phyloP scores from a whole-genome alignment of 768 basidiomycete species.

The Hypholoma fasciculare region DNA sequence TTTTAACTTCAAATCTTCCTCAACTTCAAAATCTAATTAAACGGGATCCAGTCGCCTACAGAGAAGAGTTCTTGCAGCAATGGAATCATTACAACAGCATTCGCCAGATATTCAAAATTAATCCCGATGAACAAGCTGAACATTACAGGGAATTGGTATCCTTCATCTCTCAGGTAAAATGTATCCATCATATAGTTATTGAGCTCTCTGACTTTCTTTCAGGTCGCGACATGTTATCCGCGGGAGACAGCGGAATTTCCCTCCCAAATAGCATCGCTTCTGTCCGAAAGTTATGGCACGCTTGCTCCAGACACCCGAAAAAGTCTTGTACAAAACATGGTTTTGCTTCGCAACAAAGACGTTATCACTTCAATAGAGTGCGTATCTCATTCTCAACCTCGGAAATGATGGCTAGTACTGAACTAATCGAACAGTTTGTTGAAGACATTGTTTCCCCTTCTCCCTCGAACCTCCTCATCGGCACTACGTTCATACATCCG shows the following conservation, averaged over 20 bases:
- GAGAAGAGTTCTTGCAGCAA: slow-evolving; percentile 95
- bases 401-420: background rate
- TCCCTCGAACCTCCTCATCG: slow-evolving; percentile 91
- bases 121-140: slow-evolving; percentile 82
- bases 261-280: slow-evolving; percentile 70
- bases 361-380: slow-evolving; percentile 93
- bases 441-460: slow-evolving; percentile 89
- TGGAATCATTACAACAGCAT: slow-evolving; percentile 94
- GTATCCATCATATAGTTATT: background rate
- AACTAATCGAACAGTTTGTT: slow-evolving; percentile 60
- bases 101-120: slow-evolving; percentile 79
- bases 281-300: slow-evolving; percentile 76
- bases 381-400: slow-evolving; percentile 26
- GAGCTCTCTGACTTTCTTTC: background rate
- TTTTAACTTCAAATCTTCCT: slow-evolving; percentile 87
- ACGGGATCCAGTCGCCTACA: slow-evolving; percentile 85
- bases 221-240: slow-evolving; percentile 94
- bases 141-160: slow-evolving; percentile 86
- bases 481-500: slow-evolving; percentile 84
- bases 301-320: slow-evolving; percentile 82
- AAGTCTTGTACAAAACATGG: slow-evolving; percentile 85
- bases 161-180: slow-evolving; percentile 82
- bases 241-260: slow-evolving; percentile 88
- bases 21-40: slow-evolving; percentile 98
- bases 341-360: slow-evolving; percentile 91